Evolutionary conservation across 768 basidiomycete genomes (phyloP).

Genomic region (Phanerochaete sordida): DNA sequence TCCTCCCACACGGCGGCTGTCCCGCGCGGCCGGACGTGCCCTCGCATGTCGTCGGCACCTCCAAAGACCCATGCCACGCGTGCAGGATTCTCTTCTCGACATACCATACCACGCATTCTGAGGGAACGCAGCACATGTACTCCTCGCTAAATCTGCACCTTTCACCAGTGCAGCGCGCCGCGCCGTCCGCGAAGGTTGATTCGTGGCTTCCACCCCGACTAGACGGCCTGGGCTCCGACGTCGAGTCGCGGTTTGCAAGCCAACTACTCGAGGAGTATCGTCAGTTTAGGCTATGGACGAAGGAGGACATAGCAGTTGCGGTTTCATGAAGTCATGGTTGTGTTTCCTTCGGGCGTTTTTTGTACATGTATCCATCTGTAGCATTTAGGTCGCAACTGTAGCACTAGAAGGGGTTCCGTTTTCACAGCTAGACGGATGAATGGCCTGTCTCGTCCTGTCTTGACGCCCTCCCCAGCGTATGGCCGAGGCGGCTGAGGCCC

Average conservation of each 20-base stretch:
- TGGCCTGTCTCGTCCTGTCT: no score
- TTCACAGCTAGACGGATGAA: no score
- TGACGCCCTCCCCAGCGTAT: no score
- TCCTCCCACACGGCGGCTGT: no score
- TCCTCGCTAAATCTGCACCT: neutral
- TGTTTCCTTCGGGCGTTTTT: no score
- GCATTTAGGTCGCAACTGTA: neutral
- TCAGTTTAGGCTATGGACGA: neutral
- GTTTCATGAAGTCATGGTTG: neutral
- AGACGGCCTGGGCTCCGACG: neutral
- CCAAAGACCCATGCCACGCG: neutral
- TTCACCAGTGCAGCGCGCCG: neutral
- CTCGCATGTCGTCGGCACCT: neutral
- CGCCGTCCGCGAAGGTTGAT: neutral
- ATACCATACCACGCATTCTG: neutral
- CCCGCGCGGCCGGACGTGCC: neutral
- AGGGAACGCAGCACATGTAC: neutral
- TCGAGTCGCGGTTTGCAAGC: neutral
- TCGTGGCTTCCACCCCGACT: constrained; percentile 2
- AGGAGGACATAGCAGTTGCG: neutral
- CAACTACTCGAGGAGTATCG: neutral
- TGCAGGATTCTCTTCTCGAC: neutral
- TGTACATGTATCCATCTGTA: neutral
- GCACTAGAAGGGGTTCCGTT: neutral
- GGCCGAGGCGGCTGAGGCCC: no score